A percentile compares a stretch with the other conserved stretches of the same genome.
Conservation (phyloP, 2,329 filamentous ascomycete species). For the Colletotrichum sp. region DNA sequence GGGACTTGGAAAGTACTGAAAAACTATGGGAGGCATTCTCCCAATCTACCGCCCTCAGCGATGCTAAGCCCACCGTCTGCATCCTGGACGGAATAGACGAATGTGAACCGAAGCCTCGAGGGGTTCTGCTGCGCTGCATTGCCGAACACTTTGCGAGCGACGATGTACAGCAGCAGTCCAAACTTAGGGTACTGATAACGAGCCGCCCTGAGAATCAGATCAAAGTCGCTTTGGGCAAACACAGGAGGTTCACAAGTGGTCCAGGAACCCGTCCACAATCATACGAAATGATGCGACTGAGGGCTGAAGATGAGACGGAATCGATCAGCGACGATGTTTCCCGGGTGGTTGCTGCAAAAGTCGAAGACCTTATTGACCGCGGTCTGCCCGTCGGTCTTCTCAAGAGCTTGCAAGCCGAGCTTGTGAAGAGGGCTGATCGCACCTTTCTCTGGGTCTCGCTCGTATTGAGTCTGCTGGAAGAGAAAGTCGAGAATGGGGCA, state of each 20-base stretch:
- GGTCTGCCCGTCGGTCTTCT: slow-evolving; percentile 11
- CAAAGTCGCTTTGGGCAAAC: slow-evolving; percentile 18
- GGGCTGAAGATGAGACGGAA: slow-evolving; percentile 20
- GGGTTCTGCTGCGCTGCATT: slow-evolving; percentile 9
- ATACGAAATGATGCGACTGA: slow-evolving; percentile 12
- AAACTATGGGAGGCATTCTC: background rate
- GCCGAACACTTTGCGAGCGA: slow-evolving; percentile 1
- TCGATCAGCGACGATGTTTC: slow-evolving; percentile 20
- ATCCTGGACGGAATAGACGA: slow-evolving; percentile 24
- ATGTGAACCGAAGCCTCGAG: slow-evolving; percentile 9
- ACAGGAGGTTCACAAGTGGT: background rate
- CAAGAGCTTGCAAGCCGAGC: slow-evolving; percentile 2
- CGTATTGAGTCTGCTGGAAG: slow-evolving; percentile 20
- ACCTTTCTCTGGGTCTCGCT: slow-evolving; percentile 26
- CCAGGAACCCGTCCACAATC: background rate
- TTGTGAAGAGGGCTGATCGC: slow-evolving; percentile 20
- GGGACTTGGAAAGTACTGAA: background rate
- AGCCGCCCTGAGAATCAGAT: slow-evolving; percentile 23
- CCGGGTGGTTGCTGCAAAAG: slow-evolving; percentile 13
- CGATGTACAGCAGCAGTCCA: background rate
- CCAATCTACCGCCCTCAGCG: background rate
- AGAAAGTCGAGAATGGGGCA: slow-evolving; percentile 11
- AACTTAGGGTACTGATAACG: slow-evolving; percentile 22
- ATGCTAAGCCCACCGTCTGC: slow-evolving; percentile 17
- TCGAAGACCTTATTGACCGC: slow-evolving; percentile 17